phyloP scores from a whole-genome alignment of 1,284 basidiomycete species.

The Termitomyces sp. region DNA sequence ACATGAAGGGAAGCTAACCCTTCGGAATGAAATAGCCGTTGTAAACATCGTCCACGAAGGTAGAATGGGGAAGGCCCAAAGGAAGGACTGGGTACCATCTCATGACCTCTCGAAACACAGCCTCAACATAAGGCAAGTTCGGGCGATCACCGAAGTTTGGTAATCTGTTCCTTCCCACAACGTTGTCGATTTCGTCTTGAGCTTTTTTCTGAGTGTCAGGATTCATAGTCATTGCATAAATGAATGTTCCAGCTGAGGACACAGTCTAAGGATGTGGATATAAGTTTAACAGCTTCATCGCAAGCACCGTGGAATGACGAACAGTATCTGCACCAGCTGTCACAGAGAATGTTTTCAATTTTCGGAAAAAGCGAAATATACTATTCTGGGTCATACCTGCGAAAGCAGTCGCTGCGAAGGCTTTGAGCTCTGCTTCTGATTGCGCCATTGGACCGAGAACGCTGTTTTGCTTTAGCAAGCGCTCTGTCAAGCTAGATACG shows the following conservation, averaged over 20 bases:
- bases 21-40: conserved; percentile 26
- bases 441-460: neutral
- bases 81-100: conserved; percentile 26
- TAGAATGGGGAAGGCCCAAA: conserved; percentile 21
- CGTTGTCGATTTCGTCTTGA: conserved; percentile 20
- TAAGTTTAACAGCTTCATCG: neutral
- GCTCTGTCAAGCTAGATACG: conserved; percentile 1
- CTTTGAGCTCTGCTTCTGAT: conserved; percentile 9
- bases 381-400: conserved; percentile 3
- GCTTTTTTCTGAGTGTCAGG: conserved; percentile 18
- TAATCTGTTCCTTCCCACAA: conserved; percentile 17
- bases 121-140: conserved; percentile 17
- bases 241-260: conserved; percentile 15
- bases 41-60: conserved; percentile 26
- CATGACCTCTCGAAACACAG: conserved; percentile 19
- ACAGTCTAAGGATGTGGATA: conserved; percentile 9
- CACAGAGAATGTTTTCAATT: neutral
- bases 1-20: conserved; percentile 3
- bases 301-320: neutral
- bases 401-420: conserved; percentile 9
- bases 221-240: conserved; percentile 16
- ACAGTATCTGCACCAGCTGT: conserved; percentile 18
- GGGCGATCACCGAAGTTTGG: conserved; percentile 16
- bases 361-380: neutral
- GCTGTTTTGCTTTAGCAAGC: conserved; percentile 2